Percentiles rank a stretch among this genome's conserved stretches.
Evolutionary conservation across 1,284 basidiomycete genomes (phyloP).

Genomic region (Erythrobasidium hasegawianum): DNA sequence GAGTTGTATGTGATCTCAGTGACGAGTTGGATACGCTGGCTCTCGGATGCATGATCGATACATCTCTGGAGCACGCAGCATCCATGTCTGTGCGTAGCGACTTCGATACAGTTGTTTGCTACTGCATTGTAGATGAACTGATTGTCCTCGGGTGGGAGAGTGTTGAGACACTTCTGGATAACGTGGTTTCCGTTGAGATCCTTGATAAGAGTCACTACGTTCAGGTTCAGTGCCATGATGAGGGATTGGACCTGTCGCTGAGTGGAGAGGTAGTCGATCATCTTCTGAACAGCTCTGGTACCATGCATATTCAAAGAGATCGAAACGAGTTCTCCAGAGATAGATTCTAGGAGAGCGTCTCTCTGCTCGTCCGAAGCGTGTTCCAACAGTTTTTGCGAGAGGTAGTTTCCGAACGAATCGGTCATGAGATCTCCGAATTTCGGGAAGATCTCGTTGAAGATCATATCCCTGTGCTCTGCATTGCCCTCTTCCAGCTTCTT

Average conservation of each 20-base stretch:
- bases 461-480: conserved; percentile 95
- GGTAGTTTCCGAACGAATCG: conserved; percentile 99
- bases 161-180: conserved; percentile 99
- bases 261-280: conserved; percentile 99
- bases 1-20: conserved; percentile 99
- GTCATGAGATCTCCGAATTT: conserved; percentile 99
- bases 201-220: conserved; percentile 99
- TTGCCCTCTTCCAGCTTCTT: conserved; percentile 98
- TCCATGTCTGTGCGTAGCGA: conserved; percentile 97
- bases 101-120: conserved; percentile 96
- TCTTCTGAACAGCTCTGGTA: conserved; percentile 98
- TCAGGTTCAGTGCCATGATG: conserved; percentile 91
- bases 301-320: conserved; percentile 99
- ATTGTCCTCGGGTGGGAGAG: conserved; percentile 94
- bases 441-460: conserved; percentile 95
- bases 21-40: conserved; percentile 92
- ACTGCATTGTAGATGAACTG: conserved; percentile 99
- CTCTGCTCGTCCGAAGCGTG: conserved; percentile 97
- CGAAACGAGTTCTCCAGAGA: conserved; percentile 92
- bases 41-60: conserved; percentile 95
- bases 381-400: conserved; percentile 97
- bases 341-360: conserved; percentile 94
- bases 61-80: conserved; percentile 98
- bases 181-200: conserved; percentile 99
- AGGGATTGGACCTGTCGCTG: conserved; percentile 95